Percentiles rank a stretch among this genome's conserved stretches.
Evolutionary conservation across 129 eudicot species (phyloP).

Genomic region (Mikania micrantha): DNA sequence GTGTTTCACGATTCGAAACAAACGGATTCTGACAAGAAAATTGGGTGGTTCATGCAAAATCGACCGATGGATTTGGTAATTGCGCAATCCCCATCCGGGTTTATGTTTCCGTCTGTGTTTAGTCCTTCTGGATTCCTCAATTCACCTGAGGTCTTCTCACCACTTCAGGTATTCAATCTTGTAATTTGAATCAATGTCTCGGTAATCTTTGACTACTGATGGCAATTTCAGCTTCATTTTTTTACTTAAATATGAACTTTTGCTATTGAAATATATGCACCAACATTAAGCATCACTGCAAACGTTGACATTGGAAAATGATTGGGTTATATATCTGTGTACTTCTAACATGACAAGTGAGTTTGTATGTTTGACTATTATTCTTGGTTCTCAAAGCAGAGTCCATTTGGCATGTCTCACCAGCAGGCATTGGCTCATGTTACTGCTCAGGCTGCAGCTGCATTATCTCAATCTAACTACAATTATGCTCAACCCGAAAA

Average conservation of each 20-base stretch:
- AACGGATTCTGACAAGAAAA: conserved; percentile 12
- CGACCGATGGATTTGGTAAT: conserved; percentile 71
- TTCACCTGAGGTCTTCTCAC: conserved; percentile 78
- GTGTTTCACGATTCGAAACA: conserved; percentile 2
- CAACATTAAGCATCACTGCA: too few species aligned
- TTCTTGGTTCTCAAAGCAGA: conserved; percentile 39
- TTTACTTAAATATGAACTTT: too few species aligned
- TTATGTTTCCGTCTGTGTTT: conserved; percentile 52
- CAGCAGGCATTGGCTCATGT: conserved; percentile 96
- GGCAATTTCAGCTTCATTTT: too few species aligned
- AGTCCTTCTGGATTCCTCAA: conserved; percentile 66
- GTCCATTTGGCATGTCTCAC: conserved; percentile 92
- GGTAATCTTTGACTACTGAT: conserved; percentile 11
- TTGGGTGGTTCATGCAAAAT: conserved; percentile 69
- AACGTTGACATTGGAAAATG: background rate
- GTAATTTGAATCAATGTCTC: background rate
- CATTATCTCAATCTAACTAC: conserved; percentile 58
- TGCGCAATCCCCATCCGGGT: conserved; percentile 45
- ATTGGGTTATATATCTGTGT: too few species aligned
- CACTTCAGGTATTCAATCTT: conserved; percentile 56
- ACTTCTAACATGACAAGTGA: background rate
- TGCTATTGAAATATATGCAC: too few species aligned
- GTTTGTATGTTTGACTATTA: background rate
- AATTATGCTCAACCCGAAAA: conserved; percentile 38
- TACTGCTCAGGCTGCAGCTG: conserved; percentile 92